phyloP scores from a whole-genome alignment of 768 basidiomycete species.

The Pleurotus tuber-regium region DNA sequence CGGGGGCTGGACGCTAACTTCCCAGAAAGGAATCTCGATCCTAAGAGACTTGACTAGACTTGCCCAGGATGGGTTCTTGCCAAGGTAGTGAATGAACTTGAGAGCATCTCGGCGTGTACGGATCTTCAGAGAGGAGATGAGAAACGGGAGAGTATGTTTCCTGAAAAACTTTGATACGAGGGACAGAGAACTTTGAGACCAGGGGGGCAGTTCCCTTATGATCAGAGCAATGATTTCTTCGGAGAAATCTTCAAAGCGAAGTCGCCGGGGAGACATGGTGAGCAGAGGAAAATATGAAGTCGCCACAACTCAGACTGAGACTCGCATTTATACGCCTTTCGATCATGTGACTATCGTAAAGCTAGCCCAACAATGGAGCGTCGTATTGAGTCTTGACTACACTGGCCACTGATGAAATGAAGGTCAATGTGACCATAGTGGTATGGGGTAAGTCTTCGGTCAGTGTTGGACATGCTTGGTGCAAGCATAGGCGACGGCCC shows the following conservation, averaged over 20 bases:
- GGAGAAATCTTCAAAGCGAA: background rate
- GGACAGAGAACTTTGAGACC: background rate
- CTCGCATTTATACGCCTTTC: too few relatives aligned
- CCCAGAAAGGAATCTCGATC: background rate
- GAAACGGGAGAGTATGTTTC: background rate
- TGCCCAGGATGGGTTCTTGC: background rate
- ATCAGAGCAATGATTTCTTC: background rate
- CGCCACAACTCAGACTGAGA: too few relatives aligned
- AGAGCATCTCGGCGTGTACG: background rate
- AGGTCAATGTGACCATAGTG: too few relatives aligned
- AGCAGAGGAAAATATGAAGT: too few relatives aligned
- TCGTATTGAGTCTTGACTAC: too few relatives aligned
- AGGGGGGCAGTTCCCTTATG: background rate
- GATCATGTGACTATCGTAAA: too few relatives aligned
- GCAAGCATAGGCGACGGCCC: too few relatives aligned
- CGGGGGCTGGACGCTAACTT: background rate
- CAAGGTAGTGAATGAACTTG: background rate
- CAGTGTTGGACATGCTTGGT: too few relatives aligned
- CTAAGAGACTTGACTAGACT: background rate
- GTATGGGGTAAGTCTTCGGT: too few relatives aligned
- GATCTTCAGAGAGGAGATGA: background rate
- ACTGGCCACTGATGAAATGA: too few relatives aligned
- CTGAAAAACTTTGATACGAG: background rate
- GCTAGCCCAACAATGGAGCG: too few relatives aligned
- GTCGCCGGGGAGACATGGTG: too few relatives aligned